Evolutionary conservation across 768 basidiomycete species (phyloP).

Genomic region (Saitozyma podzolica): DNA sequence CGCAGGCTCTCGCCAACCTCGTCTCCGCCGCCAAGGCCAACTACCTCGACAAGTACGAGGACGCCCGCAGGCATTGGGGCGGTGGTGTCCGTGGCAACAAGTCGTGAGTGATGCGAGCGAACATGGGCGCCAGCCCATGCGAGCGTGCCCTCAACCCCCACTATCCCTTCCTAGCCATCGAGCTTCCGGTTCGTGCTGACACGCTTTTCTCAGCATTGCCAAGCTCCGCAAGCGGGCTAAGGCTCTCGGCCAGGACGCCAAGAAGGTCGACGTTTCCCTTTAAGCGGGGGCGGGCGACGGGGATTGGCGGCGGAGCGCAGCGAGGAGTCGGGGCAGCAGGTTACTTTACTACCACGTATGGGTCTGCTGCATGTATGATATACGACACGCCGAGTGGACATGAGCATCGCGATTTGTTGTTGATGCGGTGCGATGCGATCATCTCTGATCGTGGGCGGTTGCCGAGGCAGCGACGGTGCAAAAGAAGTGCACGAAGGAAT

Average conservation of each 20-base stretch:
- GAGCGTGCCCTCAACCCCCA: not conserved
- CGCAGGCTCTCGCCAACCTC: constrained; percentile 86
- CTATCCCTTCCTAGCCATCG: not conserved
- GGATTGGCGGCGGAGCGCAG: constrained; percentile 7
- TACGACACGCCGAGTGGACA: not conserved
- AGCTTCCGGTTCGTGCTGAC: constrained; percentile 10
- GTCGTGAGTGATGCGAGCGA: constrained; percentile 40
- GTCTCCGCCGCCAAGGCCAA: constrained; percentile 94
- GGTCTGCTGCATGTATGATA: constrained; percentile 37
- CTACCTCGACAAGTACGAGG: constrained; percentile 94
- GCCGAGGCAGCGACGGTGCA: too few relatives aligned
- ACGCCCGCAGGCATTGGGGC: constrained; percentile 88
- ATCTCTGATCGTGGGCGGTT: too few relatives aligned
- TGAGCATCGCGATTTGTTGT: not conserved
- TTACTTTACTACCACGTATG: too few relatives aligned
- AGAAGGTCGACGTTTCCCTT: constrained; percentile 52
- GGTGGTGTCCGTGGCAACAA: constrained; percentile 95
- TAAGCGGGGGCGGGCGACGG: constrained; percentile 29
- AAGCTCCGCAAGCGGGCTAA: constrained; percentile 94
- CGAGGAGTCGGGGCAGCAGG: not conserved
- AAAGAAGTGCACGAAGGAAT: too few relatives aligned
- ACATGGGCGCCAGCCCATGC: not conserved
- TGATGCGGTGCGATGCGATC: not conserved
- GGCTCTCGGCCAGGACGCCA: constrained; percentile 65
- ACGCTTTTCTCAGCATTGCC: constrained; percentile 62